phyloP scores from a whole-genome alignment of 306 rosid species.

The Trifolium subterraneum region DNA sequence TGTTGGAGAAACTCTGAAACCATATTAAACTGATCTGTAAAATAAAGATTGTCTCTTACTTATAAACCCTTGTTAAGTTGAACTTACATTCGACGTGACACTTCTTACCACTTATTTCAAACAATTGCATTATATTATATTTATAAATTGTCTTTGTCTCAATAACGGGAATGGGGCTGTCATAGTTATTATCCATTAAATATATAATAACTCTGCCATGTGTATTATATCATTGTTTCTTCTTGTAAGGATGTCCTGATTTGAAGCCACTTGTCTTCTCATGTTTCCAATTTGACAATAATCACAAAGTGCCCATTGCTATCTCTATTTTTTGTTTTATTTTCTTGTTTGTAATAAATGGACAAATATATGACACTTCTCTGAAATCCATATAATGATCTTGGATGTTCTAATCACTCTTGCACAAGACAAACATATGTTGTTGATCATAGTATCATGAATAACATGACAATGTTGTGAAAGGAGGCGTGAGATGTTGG shows the following conservation, averaged over 20 bases:
- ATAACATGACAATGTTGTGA: conserved; percentile 51
- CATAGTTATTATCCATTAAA: conserved; percentile 15
- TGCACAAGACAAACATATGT: conserved; percentile 68
- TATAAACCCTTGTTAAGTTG: no score
- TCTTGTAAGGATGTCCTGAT: conserved; percentile 60
- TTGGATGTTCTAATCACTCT: conserved; percentile 45
- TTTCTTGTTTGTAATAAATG: conserved; percentile 49
- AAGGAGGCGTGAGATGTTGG: conserved; percentile 69
- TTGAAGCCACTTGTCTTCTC: conserved; percentile 62
- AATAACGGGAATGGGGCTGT: conserved; percentile 41
- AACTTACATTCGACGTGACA: no score
- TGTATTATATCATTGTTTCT: conserved; percentile 63
- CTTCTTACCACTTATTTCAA: no score
- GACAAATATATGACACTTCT: conserved; percentile 56
- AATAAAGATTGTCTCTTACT: no score
- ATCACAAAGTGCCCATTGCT: conserved; percentile 34
- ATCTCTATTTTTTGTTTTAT: conserved; percentile 51
- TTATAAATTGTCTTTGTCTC: conserved; percentile 65
- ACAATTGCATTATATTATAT: conserved; percentile 19
- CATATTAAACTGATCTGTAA: no score
- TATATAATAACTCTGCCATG: conserved; percentile 44
- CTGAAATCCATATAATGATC: conserved; percentile 47
- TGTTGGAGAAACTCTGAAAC: no score
- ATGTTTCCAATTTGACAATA: conserved; percentile 54
- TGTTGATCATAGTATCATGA: conserved; percentile 59